Conservation (phyloP, 306 rosid genomes). For the Acacia melanoxylon region DNA sequence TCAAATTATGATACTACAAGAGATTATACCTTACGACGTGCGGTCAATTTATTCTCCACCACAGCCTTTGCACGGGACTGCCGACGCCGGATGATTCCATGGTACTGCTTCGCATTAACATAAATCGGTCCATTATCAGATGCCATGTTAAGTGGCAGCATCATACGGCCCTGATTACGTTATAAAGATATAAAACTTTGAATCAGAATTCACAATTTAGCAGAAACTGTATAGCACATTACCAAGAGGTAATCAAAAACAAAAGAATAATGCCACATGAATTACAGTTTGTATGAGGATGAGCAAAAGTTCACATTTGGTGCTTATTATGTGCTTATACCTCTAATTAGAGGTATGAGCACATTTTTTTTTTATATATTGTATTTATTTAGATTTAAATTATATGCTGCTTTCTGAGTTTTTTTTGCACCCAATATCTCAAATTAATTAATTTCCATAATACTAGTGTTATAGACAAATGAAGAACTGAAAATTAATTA, state of each 20-base stretch:
- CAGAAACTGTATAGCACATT: conserved; percentile 3
- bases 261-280: not conserved
- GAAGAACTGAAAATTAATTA: no score
- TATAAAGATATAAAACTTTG: conserved; percentile 22
- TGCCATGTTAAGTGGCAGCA: conserved; percentile 85
- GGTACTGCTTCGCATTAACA: conserved; percentile 96
- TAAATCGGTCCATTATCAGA: conserved; percentile 88
- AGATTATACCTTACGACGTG: conserved; percentile 62
- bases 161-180: conserved; percentile 73
- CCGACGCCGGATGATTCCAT: conserved; percentile 89
- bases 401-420: no score
- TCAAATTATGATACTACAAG: conserved; percentile 1
- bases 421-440: no score
- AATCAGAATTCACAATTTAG: conserved; percentile 39
- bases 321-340: no score
- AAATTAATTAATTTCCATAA: no score
- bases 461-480: no score
- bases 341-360: no score
- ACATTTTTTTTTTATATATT: no score
- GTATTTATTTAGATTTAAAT: no score
- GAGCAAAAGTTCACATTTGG: no score
- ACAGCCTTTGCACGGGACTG: conserved; percentile 91
- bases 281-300: not conserved
- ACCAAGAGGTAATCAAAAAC: conserved; percentile 6
- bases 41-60: conserved; percentile 51